phyloP scores from a whole-genome alignment of 495 filamentous ascomycete species.

The Immersiella caudata region DNA sequence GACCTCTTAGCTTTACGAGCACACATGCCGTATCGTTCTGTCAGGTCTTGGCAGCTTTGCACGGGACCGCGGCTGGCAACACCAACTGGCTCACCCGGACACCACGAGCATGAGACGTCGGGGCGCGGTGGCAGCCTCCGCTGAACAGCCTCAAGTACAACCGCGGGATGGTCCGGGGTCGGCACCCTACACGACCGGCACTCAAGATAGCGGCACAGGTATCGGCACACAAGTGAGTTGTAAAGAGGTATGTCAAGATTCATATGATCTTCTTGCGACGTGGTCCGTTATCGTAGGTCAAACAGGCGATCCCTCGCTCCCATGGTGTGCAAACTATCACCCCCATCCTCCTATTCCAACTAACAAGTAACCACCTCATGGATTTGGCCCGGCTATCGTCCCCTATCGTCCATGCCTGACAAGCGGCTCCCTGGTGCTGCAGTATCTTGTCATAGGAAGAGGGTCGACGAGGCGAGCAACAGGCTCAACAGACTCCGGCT shows the following conservation, averaged over 20 bases:
- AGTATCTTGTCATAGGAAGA: neutral
- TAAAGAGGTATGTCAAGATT: neutral
- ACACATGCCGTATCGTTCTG: conserved; percentile 3
- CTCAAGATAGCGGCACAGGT: neutral
- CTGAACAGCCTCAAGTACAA: neutral
- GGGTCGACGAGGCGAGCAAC: neutral
- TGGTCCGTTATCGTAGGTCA: neutral
- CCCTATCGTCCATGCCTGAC: conserved; percentile 8
- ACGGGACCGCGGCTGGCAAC: neutral
- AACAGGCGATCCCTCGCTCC: neutral
- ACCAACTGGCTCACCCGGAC: neutral
- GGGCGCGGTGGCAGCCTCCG: neutral
- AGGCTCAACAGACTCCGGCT: neutral
- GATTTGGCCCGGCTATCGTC: conserved; percentile 4
- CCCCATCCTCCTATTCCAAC: neutral
- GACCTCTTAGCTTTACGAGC: neutral
- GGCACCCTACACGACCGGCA: neutral
- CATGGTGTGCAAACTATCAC: neutral
- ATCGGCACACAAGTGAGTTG: neutral
- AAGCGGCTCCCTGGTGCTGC: neutral
- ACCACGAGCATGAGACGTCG: neutral
- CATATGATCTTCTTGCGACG: neutral
- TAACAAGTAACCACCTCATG: neutral
- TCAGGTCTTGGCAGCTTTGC: neutral
- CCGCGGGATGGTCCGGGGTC: neutral